phyloP scores from a whole-genome alignment of 176 grass and related monocot genomes.

The Lolium rigidum region DNA sequence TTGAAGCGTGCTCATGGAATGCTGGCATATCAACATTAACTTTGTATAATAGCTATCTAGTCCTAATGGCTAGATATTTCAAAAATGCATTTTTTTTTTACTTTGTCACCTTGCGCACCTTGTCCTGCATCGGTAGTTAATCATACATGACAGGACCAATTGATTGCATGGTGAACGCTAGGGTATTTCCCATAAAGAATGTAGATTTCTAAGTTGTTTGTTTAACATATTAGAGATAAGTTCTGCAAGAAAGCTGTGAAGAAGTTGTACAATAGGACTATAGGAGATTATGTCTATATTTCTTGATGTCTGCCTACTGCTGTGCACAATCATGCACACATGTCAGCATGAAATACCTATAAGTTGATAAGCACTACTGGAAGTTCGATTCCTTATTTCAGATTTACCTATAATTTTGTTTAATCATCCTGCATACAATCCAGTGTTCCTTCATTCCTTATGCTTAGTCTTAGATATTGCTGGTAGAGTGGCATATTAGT shows the following conservation, averaged over 20 bases:
- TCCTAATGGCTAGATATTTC: slow-evolving; percentile 22
- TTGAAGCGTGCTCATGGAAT: slow-evolving; percentile 25
- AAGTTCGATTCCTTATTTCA: slow-evolving; percentile 30
- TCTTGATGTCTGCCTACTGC: slow-evolving; percentile 8
- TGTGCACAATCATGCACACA: not conserved
- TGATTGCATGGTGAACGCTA: slow-evolving; percentile 28
- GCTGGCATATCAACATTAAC: slow-evolving; percentile 17
- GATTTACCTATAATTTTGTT: not conserved
- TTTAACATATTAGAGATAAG: slow-evolving; percentile 22
- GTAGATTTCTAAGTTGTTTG: not conserved
- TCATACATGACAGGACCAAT: not conserved
- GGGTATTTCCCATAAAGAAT: not conserved
- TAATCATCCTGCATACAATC: slow-evolving; percentile 11
- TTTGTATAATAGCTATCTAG: slow-evolving; percentile 27
- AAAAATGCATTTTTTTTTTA: slow-evolving; percentile 29
- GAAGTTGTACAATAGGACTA: not conserved
- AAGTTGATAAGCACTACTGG: slow-evolving; percentile 10
- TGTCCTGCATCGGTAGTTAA: slow-evolving; percentile 16
- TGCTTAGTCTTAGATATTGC: slow-evolving; percentile 20
- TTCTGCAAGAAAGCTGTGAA: slow-evolving; percentile 33
- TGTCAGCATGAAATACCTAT: slow-evolving; percentile 10
- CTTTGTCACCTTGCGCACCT: not conserved
- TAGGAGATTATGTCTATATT: slow-evolving; percentile 1
- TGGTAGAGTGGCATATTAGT: slow-evolving; percentile 4
- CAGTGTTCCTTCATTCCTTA: slow-evolving; percentile 30